Base-by-base conservation (phyloP, 495 filamentous ascomycete species). In the Tuber calosporum region DNA sequence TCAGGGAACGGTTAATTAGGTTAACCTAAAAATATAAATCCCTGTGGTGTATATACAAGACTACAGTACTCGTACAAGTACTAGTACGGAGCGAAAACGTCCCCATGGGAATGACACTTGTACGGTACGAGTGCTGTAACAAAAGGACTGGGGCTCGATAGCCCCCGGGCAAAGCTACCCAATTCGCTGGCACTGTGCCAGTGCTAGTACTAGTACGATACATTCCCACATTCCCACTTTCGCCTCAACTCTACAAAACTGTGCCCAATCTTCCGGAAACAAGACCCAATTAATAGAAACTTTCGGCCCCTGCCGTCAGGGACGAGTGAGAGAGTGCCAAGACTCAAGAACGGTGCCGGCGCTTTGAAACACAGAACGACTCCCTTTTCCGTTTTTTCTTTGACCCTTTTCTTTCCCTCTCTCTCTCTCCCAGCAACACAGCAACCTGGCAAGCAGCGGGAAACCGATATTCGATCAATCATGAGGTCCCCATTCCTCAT, bases 401-500 rank as follows among this genome's bases (percentile, higher is more conserved):
- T 37, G 22, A 22, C 34, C n/a, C 4, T n/a, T 36, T 40, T 17
- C 53, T 15, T 34, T 73, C 62, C 48, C 37, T 37, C 26, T 15
- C 40, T 73, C 62, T 69, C 37, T 37, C 26, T n/a, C 43, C 15
- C 45, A 58, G 37, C 69, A 37, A 45, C 42, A 62, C 43, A 13
- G 26, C 38, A 30, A 42, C 41, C n/a, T n/a, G 40, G 15, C 26
- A 34, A 37, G 30, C 48, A 34, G 37, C 69, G 7, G 22, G 38
- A 58, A 58, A 30, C 30, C 42, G 11, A 15, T 34, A 17, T 30
- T 48, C 45, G 13, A 45, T 20, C 42, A 76, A 85, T 78, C 77
- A 88, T 88, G 87, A 88, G 81, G 84, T 75, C 86, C 72, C 83
- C 84, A 8, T 80, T 83, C 30, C 79, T 88, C 71, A 83, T 87